A percentile compares a stretch with the other conserved stretches of the same genome.
These are phyloP conservation scores for Phytophthora chlamydospora DNA, from an alignment of 352 stramenopile genomes.

Conservation along the genomic window DNA sequence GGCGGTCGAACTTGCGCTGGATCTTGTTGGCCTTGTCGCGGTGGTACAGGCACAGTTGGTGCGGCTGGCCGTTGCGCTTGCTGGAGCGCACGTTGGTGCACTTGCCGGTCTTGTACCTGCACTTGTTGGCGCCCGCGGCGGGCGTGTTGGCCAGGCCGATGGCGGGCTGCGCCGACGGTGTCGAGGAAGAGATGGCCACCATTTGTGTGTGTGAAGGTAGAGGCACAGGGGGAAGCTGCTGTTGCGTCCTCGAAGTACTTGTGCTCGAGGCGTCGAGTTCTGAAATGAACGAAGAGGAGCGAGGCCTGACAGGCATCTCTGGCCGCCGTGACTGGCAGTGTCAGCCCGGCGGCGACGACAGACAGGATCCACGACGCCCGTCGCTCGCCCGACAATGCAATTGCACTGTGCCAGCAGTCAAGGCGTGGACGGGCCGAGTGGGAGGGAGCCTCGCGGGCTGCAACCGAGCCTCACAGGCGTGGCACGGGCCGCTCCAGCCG, in stretches of 20 bases:
- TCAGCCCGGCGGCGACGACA: conserved; percentile 3
- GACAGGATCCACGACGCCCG: conserved; percentile 30
- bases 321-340: conserved; percentile 23
- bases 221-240: not conserved
- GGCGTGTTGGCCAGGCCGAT: conserved; percentile 24
- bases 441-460: conserved; percentile 8
- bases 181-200: conserved; percentile 34
- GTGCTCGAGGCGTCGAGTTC: conserved; percentile 36
- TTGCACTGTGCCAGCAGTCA: conserved; percentile 30
- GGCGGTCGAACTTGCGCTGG: conserved; percentile 89
- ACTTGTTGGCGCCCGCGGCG: conserved; percentile 40
- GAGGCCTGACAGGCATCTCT: conserved; percentile 26
- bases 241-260: conserved; percentile 21
- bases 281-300: conserved; percentile 28
- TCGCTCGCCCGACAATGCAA: conserved; percentile 26
- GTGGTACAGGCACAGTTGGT: conserved; percentile 89
- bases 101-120: conserved; percentile 90
- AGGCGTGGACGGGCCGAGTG: conserved; percentile 24
- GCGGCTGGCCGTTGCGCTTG: conserved; percentile 87
- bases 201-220: conserved; percentile 10
- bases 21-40: conserved; percentile 91
- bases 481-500: conserved; percentile 23
- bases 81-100: conserved; percentile 81
- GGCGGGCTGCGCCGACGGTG: conserved; percentile 14
- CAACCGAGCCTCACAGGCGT: conserved; percentile 3